Conservation (phyloP, 2,329 filamentous ascomycete species). For the Aspergillus brunneoviolaceus region DNA sequence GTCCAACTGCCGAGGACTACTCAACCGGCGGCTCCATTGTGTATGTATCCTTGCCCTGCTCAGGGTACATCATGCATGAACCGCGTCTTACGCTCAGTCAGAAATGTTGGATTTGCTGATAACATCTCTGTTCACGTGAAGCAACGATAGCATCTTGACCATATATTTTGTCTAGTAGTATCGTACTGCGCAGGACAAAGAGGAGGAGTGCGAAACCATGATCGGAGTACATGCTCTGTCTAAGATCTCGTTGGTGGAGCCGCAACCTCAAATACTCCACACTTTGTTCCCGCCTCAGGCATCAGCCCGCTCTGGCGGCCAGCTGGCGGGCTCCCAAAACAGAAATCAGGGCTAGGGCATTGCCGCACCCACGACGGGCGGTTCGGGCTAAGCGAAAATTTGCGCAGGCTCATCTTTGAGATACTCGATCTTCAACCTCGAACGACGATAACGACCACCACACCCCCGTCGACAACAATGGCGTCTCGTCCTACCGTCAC, state of each 20-base stretch:
- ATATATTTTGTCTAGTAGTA: too few relatives aligned
- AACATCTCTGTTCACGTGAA: too few relatives aligned
- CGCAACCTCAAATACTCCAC: neutral
- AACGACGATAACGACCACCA: conserved; percentile 42
- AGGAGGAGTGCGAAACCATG: neutral
- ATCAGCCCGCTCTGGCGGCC: neutral
- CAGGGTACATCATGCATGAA: too few relatives aligned
- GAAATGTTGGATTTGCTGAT: too few relatives aligned
- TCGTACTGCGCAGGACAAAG: neutral
- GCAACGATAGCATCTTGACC: too few relatives aligned
- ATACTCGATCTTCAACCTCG: conserved; percentile 39
- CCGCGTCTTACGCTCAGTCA: too few relatives aligned
- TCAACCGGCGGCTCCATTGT: too few relatives aligned
- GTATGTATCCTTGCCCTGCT: too few relatives aligned
- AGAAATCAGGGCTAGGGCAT: conserved; percentile 39
- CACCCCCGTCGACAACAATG: conserved; percentile 60
- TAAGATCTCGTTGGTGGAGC: neutral
- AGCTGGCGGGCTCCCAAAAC: conserved; percentile 12
- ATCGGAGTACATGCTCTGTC: too few relatives aligned
- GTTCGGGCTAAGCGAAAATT: conserved; percentile 45
- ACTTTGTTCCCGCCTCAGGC: neutral
- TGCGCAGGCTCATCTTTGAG: conserved; percentile 36
- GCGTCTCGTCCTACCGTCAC: conserved; percentile 96
- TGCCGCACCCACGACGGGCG: conserved; percentile 26
- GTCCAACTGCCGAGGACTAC: too few relatives aligned